Conservation (phyloP, 495 filamentous ascomycete species). For the Pyrenopolyporus hunteri region DNA sequence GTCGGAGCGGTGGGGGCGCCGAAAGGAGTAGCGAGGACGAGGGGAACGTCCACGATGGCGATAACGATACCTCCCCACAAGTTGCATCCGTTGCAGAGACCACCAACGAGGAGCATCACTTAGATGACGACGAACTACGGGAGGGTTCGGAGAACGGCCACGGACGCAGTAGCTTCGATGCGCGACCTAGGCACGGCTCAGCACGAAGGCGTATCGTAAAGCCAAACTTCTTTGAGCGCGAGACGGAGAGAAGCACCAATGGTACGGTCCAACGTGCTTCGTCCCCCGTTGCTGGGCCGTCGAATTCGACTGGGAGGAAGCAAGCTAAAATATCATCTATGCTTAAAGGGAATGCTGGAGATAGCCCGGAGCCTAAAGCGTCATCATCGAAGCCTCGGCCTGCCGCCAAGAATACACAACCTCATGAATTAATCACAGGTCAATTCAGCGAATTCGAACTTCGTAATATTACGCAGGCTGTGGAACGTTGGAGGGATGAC, state of each 20-base stretch:
- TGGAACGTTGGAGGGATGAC: slow-evolving; percentile 47
- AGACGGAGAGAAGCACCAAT: slow-evolving; percentile 14
- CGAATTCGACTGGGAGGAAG: slow-evolving; percentile 7
- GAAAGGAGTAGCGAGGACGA: slow-evolving; percentile 1
- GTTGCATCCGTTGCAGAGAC: neutral
- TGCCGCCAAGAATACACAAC: neutral
- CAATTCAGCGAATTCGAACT: slow-evolving; percentile 43
- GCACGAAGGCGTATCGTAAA: slow-evolving; percentile 37
- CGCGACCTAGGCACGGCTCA: slow-evolving; percentile 11
- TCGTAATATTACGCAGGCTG: slow-evolving; percentile 40
- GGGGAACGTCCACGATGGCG: neutral
- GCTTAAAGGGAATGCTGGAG: slow-evolving; percentile 20
- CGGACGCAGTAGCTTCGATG: neutral
- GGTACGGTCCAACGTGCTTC: neutral
- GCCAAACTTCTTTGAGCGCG: slow-evolving; percentile 33
- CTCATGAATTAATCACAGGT: slow-evolving; percentile 35
- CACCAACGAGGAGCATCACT: slow-evolving; percentile 6
- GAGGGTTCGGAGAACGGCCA: too few species aligned
- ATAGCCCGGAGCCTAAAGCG: slow-evolving; percentile 7
- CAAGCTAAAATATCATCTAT: slow-evolving; percentile 31
- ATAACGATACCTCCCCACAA: neutral
- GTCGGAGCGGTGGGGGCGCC: neutral
- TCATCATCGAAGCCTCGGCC: slow-evolving; percentile 1
- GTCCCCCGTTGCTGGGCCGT: slow-evolving; percentile 8
- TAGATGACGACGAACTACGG: neutral